These are phyloP conservation scores for Ichthyophthirius multifiliis DNA, from an alignment of 169 alveolate genomes.

Conservation along the genomic window DNA sequence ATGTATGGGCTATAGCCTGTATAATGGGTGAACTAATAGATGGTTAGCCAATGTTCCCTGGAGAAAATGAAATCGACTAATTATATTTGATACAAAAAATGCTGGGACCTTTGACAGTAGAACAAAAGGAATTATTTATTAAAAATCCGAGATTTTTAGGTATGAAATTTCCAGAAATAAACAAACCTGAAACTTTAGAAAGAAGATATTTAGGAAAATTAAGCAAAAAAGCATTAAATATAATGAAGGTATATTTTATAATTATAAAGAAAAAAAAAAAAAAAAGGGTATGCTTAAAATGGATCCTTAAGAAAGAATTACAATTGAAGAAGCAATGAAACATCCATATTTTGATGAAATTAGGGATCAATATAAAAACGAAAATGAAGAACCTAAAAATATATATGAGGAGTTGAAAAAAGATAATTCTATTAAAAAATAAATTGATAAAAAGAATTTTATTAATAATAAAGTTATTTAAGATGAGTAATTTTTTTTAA, in stretches of 20 bases:
- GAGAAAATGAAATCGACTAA: slow-evolving; percentile 78
- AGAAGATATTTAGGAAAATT: slow-evolving; percentile 63
- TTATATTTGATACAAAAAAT: slow-evolving; percentile 66
- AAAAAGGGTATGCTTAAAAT: slow-evolving; percentile 44
- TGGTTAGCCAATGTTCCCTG: slow-evolving; percentile 83
- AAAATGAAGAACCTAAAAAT: background rate
- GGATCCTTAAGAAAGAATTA: slow-evolving; percentile 56
- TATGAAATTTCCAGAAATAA: slow-evolving; percentile 73
- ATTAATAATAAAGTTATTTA: background rate
- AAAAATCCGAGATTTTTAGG: slow-evolving; percentile 81
- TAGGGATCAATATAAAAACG: background rate
- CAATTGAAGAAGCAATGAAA: slow-evolving; percentile 43
- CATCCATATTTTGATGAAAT: slow-evolving; percentile 54
- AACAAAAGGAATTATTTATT: slow-evolving; percentile 54
- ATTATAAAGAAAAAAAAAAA: background rate
- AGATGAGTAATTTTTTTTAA: background rate
- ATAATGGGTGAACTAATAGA: slow-evolving; percentile 74
- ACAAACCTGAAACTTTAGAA: slow-evolving; percentile 83
- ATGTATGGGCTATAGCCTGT: slow-evolving; percentile 86
- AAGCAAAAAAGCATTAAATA: slow-evolving; percentile 65
- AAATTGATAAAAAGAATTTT: background rate
- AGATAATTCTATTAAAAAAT: background rate
- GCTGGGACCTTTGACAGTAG: slow-evolving; percentile 47
- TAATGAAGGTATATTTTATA: slow-evolving; percentile 71
- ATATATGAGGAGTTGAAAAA: background rate